Evolutionary conservation across 148 eudicot species (phyloP), one percentile per base, ranked within the genome.

Genomic region (Rhododendron williamsianum): DNA sequence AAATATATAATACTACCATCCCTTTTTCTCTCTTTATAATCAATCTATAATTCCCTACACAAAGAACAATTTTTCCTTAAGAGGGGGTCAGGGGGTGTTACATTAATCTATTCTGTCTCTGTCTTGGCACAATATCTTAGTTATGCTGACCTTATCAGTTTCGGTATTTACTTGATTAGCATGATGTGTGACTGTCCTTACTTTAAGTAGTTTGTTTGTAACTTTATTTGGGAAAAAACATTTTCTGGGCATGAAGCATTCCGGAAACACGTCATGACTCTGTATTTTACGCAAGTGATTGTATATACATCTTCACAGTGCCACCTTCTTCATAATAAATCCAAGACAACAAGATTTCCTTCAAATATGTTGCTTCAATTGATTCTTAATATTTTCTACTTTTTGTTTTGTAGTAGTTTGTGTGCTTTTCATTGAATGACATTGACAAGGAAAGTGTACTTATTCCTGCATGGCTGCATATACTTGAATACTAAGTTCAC

Each of bases 401-500:
- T 27, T 30, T 49, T 78, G 3, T 79, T 79, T 13, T 25, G 9
- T 48, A 25, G 16, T 12, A 19, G 27, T n/a, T 79, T 48, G 9
- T 27, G 27, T 36, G 80, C 21, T 79, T 79, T 48, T 79, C 23
- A 25, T 25, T 25, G 35, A n/a, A 79, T 25, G 38, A 79, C 58
- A 48, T 79, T 4, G 21, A 27, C 81, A 43, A 7, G 23, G 21
- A 36, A 46, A 23, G 60, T 56, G 48, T 81, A 52, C 65, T 58
- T 56, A 25, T 7, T 41, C 54, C 38, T 25, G 36, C 45, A 41
- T 41, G 45, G 45, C 45, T 41, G 45, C 48, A 43, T 82, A 11
- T 72, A 25, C 86, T 84, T 43, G 81, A 54, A 83, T 74, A 65
- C 86, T 87, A 30, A 74, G n/a, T 21, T 25, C 3, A 15, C 13